Evolutionary conservation across 1,284 basidiomycete species (phyloP), one percentile per base, ranked within the genome.

Genomic region (Cutaneotrichosporon dermatis): DNA sequence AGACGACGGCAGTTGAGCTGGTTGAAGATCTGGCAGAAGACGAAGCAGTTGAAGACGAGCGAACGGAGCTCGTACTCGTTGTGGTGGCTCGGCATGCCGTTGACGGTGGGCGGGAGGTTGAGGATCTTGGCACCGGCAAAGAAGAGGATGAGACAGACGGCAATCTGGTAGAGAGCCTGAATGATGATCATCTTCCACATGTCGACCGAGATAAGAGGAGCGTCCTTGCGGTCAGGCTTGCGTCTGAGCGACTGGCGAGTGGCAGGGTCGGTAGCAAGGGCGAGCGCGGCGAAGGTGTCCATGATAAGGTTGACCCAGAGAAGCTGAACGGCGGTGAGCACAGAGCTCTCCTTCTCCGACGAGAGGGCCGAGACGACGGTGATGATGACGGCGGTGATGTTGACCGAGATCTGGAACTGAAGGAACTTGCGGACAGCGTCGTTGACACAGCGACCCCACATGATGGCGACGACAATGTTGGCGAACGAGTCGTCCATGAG

Each of bases 371-470:
- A 88, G 61, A 96, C 84, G 69, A 93, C 94, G 7, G 95, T 98
- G 73, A 98, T 88, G 62, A 95, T 78, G 60, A 98, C 94, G 50
- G 95, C 95, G 5, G 92, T 94, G 63, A 98, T 85, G 82, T 98
- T 99, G 71, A 91, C 91, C 60, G 91, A 92, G 66, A 99, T 84
- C 81, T 99, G 96, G 85, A 98, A 98, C 81, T 98, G 95, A 63
- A 99, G 76, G 81, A 98, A 99, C 81, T 98, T 98, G 76, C 89
- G 88, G 63, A 98, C 95, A 0, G 93, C 86, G 75, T 99, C 95
- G 78, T 97, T 98, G 65, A 99, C 94, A 75, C 92, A 95, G 60
- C 95, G 90, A 50, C 95, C 95, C 95, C 95, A 99, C 84, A 96
- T 94, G 72, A 99, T 94, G 58, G 94, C 95, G 70, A 92, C 88